phyloP scores from a whole-genome alignment of 2,329 filamentous ascomycete genomes.

The Leptographium lundbergii region DNA sequence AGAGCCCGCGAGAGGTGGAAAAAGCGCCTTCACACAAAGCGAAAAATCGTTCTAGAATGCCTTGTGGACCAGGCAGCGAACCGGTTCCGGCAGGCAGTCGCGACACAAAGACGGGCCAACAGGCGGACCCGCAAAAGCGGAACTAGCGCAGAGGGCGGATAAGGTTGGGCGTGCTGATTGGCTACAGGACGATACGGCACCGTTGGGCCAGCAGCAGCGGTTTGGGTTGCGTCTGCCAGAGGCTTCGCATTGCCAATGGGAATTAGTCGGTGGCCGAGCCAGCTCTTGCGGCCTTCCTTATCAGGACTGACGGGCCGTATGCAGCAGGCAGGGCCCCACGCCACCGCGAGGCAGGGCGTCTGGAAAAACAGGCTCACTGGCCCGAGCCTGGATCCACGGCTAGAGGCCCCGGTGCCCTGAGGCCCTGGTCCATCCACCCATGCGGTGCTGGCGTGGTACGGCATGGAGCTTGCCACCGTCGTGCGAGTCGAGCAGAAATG shows the following conservation, averaged over 20 bases:
- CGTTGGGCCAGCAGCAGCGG: background rate
- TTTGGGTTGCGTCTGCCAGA: background rate
- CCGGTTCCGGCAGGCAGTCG: too few relatives aligned
- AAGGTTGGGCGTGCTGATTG: background rate
- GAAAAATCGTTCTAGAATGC: too few relatives aligned
- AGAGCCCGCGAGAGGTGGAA: too few relatives aligned
- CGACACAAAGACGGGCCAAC: background rate
- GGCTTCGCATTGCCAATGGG: background rate
- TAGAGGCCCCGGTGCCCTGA: background rate
- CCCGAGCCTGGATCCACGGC: background rate
- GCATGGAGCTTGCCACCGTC: background rate
- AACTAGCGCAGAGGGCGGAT: background rate
- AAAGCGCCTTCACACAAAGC: too few relatives aligned
- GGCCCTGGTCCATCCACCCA: too few relatives aligned
- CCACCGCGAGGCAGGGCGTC: too few relatives aligned
- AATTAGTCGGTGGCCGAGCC: background rate
- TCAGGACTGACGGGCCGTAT: background rate
- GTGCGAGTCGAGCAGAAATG: too few relatives aligned
- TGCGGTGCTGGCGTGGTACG: background rate
- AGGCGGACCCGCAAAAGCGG: background rate
- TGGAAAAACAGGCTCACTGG: background rate
- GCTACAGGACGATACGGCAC: background rate
- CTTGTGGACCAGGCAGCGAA: too few relatives aligned
- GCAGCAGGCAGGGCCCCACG: too few relatives aligned
- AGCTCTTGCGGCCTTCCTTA: background rate